Conservation (phyloP, 106 monocot species). For the Platanthera zijinensis region DNA sequence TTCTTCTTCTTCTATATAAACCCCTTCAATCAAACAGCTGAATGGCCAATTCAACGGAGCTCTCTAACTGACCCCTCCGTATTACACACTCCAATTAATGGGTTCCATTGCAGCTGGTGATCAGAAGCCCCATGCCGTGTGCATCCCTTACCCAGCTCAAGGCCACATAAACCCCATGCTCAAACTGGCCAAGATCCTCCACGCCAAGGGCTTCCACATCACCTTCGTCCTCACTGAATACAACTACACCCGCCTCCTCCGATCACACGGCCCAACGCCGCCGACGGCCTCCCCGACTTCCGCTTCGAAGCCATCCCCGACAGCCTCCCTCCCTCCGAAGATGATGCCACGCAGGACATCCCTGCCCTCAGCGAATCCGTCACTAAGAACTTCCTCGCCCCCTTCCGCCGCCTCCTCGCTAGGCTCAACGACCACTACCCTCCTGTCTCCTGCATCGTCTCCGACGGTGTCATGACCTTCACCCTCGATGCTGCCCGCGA, state of each 20-base stretch:
- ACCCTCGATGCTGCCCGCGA: constrained; percentile 12
- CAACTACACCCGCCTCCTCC: constrained; percentile 36
- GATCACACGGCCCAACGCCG: neutral
- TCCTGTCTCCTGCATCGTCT: constrained; percentile 13
- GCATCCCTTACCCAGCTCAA: constrained; percentile 32
- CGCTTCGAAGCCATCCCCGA: constrained; percentile 14
- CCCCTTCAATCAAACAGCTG: no score
- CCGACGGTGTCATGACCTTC: constrained; percentile 17
- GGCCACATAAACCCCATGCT: constrained; percentile 36
- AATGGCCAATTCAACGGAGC: no score
- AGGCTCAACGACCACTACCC: neutral
- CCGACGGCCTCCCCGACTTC: constrained; percentile 11
- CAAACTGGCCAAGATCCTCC: constrained; percentile 29
- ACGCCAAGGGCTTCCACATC: constrained; percentile 33
- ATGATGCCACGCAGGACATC: constrained; percentile 11
- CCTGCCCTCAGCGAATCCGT: constrained; percentile 4
- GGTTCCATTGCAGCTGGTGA: neutral
- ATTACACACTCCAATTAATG: neutral
- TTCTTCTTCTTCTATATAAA: no score
- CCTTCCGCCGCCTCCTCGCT: constrained; percentile 2
- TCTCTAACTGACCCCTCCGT: no score
- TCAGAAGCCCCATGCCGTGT: constrained; percentile 23
- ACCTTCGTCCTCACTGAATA: constrained; percentile 57
- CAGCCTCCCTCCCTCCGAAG: constrained; percentile 2
- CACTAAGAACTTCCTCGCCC: neutral